phyloP scores from a whole-genome alignment of 495 filamentous ascomycete species.

The Daldinia grandis region DNA sequence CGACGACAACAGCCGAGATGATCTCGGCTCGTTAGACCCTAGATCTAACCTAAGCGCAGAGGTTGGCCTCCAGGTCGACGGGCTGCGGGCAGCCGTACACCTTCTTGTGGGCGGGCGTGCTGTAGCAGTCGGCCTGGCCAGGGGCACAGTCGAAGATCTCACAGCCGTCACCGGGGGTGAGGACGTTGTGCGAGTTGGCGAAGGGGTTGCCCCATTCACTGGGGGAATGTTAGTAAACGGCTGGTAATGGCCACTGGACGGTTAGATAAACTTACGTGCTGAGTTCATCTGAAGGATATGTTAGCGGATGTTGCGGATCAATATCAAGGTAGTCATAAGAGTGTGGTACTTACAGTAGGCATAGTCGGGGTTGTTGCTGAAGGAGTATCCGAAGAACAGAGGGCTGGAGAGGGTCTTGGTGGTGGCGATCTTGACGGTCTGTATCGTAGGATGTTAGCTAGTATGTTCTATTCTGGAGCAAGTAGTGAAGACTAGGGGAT shows the following conservation, averaged over 20 bases:
- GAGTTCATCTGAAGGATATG: conserved; percentile 33
- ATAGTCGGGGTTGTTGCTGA: conserved; percentile 39
- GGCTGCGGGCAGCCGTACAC: conserved; percentile 44
- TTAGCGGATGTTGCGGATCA: conserved; percentile 18
- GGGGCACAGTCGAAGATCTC: conserved; percentile 42
- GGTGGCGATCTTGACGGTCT: conserved; percentile 52
- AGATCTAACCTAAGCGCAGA: conserved; percentile 8
- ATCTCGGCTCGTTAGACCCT: too few relatives aligned
- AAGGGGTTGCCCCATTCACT: conserved; percentile 46
- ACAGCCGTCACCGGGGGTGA: conserved; percentile 39
- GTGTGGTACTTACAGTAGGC: conserved; percentile 40
- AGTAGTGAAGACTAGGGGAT: neutral
- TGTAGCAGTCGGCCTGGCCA: conserved; percentile 38
- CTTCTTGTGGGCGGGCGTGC: conserved; percentile 35
- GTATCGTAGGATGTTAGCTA: conserved; percentile 20
- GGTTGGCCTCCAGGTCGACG: conserved; percentile 30
- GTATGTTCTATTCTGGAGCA: neutral
- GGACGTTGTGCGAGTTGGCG: conserved; percentile 30
- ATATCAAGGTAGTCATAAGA: neutral
- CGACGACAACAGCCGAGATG: too few relatives aligned
- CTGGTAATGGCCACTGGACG: neutral
- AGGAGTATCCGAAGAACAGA: conserved; percentile 49
- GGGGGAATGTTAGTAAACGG: neutral
- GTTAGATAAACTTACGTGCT: conserved; percentile 27
- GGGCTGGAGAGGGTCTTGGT: conserved; percentile 45